Conservation (phyloP, 164 flowering plant genomes). For the Annona squamosa region DNA sequence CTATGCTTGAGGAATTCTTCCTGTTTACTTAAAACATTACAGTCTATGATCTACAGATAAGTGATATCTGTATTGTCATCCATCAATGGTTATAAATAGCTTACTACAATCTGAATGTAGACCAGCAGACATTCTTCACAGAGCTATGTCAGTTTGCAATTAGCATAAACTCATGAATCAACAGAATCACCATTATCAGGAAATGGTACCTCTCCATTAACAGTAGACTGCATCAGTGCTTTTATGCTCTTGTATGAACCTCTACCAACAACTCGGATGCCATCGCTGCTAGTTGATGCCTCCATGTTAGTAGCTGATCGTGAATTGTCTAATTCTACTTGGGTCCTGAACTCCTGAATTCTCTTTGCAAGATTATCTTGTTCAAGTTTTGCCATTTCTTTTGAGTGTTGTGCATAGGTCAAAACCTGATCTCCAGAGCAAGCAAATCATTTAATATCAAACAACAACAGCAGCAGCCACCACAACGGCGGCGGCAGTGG, state of each 20-base stretch:
- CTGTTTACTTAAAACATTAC: too few relatives aligned
- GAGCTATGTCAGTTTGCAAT: background rate
- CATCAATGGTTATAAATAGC: background rate
- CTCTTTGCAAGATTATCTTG: constrained; percentile 84
- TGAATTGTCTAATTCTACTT: constrained; percentile 52
- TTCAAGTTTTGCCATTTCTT: constrained; percentile 63
- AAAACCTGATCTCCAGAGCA: constrained; percentile 48
- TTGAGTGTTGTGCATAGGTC: constrained; percentile 87
- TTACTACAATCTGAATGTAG: background rate
- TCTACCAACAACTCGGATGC: constrained; percentile 35
- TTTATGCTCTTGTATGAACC: constrained; percentile 56
- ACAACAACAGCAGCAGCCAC: too few relatives aligned
- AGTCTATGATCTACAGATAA: too few relatives aligned
- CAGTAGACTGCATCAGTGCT: constrained; percentile 61
- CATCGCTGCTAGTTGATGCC: constrained; percentile 38
- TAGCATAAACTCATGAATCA: background rate
- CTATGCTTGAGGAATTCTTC: too few relatives aligned
- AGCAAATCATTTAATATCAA: background rate
- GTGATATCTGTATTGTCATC: background rate
- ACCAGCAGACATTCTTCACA: background rate
- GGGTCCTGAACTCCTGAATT: constrained; percentile 90
- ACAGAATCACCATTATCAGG: background rate
- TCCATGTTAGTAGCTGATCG: constrained; percentile 41
- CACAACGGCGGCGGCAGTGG: too few relatives aligned
- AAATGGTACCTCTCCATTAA: constrained; percentile 50